phyloP scores from a whole-genome alignment of 768 basidiomycete species.

The Cystobasidium tubakii region DNA sequence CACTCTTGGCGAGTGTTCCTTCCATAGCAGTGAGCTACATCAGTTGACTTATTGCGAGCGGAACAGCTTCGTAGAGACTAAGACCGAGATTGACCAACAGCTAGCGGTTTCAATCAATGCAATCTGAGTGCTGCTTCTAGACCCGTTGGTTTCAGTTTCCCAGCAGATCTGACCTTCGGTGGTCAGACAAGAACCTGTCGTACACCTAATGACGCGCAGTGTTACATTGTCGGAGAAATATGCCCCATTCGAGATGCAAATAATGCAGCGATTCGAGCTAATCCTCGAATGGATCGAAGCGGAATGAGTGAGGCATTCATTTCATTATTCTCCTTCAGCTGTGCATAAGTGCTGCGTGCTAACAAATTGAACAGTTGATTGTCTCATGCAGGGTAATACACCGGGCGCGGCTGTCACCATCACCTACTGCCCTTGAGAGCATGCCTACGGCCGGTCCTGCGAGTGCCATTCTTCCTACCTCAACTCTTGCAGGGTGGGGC shows the following conservation, averaged over 20 bases:
- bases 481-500: too few relatives aligned
- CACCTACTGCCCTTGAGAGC: background rate
- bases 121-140: background rate
- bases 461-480: too few relatives aligned
- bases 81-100: background rate
- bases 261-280: background rate
- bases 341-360: too few relatives aligned
- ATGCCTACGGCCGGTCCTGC: too few relatives aligned
- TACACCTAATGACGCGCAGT: background rate
- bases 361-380: background rate
- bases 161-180: constrained; percentile 6
- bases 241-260: background rate
- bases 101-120: background rate
- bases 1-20: constrained; percentile 1
- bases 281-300: background rate
- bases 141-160: background rate
- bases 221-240: background rate
- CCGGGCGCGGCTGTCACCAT: background rate
- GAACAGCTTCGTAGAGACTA: background rate
- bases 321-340: too few relatives aligned
- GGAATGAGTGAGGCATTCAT: background rate
- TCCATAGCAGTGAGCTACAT: background rate
- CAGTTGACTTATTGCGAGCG: background rate
- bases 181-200: background rate
- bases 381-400: background rate